A percentile compares a stretch with the other conserved stretches of the same genome.
These are phyloP conservation scores for Isabelozyma pseudorhagii DNA, from an alignment of 805 yeast species.

Conservation along the genomic window DNA sequence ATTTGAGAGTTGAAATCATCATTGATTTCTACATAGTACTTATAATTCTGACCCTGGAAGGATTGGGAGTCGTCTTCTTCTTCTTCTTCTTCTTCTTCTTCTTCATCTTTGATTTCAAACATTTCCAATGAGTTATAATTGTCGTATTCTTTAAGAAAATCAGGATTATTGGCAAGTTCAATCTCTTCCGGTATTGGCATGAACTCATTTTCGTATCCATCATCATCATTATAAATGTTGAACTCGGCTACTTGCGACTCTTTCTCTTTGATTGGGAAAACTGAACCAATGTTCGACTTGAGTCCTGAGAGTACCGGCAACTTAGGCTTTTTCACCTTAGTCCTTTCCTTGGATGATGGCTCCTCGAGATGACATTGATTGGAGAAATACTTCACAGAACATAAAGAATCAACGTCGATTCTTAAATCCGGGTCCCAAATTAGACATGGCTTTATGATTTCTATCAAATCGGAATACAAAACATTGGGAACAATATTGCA, in stretches of 20 bases:
- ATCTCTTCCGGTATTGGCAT: neutral
- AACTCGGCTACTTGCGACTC: neutral
- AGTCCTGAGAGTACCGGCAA: neutral
- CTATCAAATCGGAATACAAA: slow-evolving; percentile 40
- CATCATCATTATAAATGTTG: slow-evolving; percentile 12
- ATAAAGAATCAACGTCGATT: slow-evolving; percentile 47
- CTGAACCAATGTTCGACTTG: neutral
- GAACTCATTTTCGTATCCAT: slow-evolving; percentile 15
- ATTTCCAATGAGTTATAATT: slow-evolving; percentile 4
- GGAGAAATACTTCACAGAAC: slow-evolving; percentile 54
- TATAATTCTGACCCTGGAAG: neutral
- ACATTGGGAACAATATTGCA: slow-evolving; percentile 44
- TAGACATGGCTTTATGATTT: slow-evolving; percentile 48
- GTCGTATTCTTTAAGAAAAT: neutral
- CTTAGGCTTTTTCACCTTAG: neutral
- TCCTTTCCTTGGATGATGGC: neutral
- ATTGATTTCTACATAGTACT: neutral
- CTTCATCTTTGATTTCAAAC: slow-evolving; percentile 3
- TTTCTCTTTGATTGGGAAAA: neutral
- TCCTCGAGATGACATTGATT: neutral
- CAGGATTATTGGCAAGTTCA: neutral
- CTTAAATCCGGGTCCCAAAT: slow-evolving; percentile 79
- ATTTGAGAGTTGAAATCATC: neutral
- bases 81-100: slow-evolving; percentile 2
- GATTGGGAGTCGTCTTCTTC: slow-evolving; percentile 1